phyloP scores from a whole-genome alignment of 139 green algal genomes.

The Raphidocelis subcapitata region DNA sequence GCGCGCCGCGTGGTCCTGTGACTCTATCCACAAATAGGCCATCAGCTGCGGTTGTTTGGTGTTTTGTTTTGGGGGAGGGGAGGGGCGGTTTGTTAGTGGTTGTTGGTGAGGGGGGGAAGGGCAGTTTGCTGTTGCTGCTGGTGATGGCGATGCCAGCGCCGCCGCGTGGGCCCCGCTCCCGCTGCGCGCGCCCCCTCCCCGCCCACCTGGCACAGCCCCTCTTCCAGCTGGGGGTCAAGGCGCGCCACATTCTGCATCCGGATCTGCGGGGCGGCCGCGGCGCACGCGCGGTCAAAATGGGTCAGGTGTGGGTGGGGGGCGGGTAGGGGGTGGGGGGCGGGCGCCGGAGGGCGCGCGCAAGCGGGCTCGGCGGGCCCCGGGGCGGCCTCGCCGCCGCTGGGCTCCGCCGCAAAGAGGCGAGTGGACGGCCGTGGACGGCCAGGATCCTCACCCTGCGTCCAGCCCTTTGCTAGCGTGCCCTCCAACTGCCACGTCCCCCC shows the following conservation, averaged over 20 bases:
- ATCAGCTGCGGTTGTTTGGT: no score
- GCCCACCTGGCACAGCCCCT: conserved; percentile 80
- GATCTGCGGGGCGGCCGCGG: background rate
- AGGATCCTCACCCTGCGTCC: background rate
- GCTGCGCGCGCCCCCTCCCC: conserved; percentile 72
- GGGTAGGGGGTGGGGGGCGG: no score
- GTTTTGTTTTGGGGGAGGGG: conserved; percentile 23
- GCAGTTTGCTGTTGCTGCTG: no score
- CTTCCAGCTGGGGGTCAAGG: conserved; percentile 59
- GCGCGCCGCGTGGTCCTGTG: conserved; percentile 46
- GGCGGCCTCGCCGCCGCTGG: background rate
- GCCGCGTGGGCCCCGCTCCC: conserved; percentile 27
- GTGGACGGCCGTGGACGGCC: background rate
- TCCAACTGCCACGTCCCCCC: background rate
- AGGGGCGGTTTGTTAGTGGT: no score
- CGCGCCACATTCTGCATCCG: background rate
- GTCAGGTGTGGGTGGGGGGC: background rate
- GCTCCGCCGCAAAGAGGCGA: background rate
- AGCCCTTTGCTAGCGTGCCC: background rate
- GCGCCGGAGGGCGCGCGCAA: background rate
- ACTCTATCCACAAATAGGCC: conserved; percentile 88
- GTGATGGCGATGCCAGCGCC: no score
- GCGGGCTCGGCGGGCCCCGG: background rate
- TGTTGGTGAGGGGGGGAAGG: no score
- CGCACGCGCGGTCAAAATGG: background rate